These are phyloP conservation scores for Xenoacremonium recifei DNA, from an alignment of 2,329 filamentous ascomycete species.

Conservation along the genomic window DNA sequence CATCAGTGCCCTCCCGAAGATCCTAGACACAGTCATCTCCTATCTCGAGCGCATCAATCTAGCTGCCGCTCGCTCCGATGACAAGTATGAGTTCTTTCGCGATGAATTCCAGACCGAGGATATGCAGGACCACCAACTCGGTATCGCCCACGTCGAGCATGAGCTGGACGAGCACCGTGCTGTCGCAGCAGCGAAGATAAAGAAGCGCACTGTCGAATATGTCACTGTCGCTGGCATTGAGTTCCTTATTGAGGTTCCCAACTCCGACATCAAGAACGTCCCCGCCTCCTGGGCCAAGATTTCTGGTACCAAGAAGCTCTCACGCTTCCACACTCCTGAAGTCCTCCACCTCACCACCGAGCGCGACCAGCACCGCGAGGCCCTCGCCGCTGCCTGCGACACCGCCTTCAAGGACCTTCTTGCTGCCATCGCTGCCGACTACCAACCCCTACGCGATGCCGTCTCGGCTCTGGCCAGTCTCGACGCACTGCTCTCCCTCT, in stretches of 20 bases:
- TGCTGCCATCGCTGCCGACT: conserved; percentile 72
- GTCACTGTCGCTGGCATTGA: conserved; percentile 87
- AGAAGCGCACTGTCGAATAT: conserved; percentile 71
- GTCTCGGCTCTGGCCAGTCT: conserved; percentile 82
- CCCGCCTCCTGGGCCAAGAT: conserved; percentile 95
- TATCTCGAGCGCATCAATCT: conserved; percentile 85
- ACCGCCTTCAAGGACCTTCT: conserved; percentile 74
- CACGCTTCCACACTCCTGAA: conserved; percentile 91
- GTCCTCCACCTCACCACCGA: conserved; percentile 80
- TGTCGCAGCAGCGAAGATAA: conserved; percentile 69
- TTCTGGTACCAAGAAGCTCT: conserved; percentile 87
- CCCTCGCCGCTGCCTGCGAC: conserved; percentile 88
- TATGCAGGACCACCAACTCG: conserved; percentile 84
- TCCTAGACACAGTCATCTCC: conserved; percentile 67
- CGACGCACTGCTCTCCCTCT: conserved; percentile 86
- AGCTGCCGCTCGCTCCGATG: conserved; percentile 77
- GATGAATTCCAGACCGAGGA: conserved; percentile 85
- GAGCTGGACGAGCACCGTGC: conserved; percentile 77
- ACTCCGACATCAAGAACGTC: conserved; percentile 77
- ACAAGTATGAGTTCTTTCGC: conserved; percentile 93
- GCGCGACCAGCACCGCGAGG: conserved; percentile 92
- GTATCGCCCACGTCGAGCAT: conserved; percentile 88
- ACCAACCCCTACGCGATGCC: conserved; percentile 85
- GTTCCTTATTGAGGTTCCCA: conserved; percentile 89
- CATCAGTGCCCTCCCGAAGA: conserved; percentile 72